Conservation (phyloP, 148 eudicot species). For the Amaranthus hypochondriacus region DNA sequence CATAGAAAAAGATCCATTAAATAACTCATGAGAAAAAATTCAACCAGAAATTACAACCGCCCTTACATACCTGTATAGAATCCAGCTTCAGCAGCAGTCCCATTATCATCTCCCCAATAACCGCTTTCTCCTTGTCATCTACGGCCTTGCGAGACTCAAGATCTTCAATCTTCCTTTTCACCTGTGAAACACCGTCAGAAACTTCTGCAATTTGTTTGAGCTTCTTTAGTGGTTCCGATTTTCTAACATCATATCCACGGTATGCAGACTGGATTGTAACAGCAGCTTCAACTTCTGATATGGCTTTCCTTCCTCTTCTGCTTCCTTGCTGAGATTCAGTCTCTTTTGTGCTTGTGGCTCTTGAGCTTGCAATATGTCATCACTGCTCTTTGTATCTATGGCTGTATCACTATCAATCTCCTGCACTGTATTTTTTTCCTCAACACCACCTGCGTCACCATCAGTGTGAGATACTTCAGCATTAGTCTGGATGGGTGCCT, state of each 20-base stretch:
- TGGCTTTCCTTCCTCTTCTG: constrained; percentile 18
- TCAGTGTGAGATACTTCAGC: constrained; percentile 3
- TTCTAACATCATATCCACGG: constrained; percentile 67
- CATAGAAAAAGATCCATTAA: background rate
- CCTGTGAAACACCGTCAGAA: constrained; percentile 30
- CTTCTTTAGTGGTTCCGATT: constrained; percentile 61
- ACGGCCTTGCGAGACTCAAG: constrained; percentile 27
- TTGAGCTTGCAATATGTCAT: background rate
- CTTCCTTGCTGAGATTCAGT: constrained; percentile 7
- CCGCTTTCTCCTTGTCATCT: constrained; percentile 35
- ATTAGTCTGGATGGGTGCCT: constrained; percentile 4
- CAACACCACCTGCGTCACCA: background rate
- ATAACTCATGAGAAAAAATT: background rate
- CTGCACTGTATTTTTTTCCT: constrained; percentile 1
- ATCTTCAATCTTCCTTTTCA: constrained; percentile 38
- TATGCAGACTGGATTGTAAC: constrained; percentile 52
- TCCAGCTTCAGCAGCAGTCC: constrained; percentile 61
- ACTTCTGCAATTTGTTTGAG: constrained; percentile 52
- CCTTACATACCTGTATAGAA: constrained; percentile 56
- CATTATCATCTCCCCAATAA: constrained; percentile 63
- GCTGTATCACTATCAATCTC: constrained; percentile 7
- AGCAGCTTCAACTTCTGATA: constrained; percentile 66
- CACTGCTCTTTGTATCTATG: background rate
- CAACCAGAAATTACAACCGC: background rate
- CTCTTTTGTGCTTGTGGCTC: constrained; percentile 3